Conservation (phyloP, 2,329 filamentous ascomycete genomes). For the Plectosphaerella cucumerina region DNA sequence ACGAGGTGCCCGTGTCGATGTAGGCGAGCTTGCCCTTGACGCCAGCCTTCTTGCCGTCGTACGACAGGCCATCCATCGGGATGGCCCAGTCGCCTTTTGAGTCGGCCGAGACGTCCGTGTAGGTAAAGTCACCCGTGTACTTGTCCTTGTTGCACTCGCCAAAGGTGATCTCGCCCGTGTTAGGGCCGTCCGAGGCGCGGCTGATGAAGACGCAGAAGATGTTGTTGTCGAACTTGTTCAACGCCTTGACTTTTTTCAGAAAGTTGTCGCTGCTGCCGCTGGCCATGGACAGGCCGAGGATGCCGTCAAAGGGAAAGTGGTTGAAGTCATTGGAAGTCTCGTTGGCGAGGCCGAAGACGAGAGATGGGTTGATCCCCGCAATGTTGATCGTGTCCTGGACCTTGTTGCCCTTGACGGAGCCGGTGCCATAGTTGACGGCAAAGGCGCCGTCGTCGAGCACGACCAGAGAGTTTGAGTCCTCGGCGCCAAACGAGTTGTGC, state of each 20-base stretch:
- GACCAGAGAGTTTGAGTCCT: constrained; percentile 61
- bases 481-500: constrained; percentile 66
- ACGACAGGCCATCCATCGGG: constrained; percentile 58
- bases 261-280: constrained; percentile 60
- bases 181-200: constrained; percentile 59
- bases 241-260: constrained; percentile 55
- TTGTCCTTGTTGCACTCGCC: constrained; percentile 64
- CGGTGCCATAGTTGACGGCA: constrained; percentile 71
- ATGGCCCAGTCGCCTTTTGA: constrained; percentile 68
- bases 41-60: constrained; percentile 55
- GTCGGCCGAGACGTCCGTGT: constrained; percentile 49
- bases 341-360: constrained; percentile 70
- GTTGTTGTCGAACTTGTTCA: constrained; percentile 56
- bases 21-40: constrained; percentile 59
- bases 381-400: constrained; percentile 64
- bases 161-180: constrained; percentile 74
- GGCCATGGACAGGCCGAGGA: constrained; percentile 70
- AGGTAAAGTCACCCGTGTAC: constrained; percentile 65
- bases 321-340: constrained; percentile 70
- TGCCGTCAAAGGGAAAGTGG: constrained; percentile 82
- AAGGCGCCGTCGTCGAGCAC: constrained; percentile 49
- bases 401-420: constrained; percentile 63
- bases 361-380: constrained; percentile 57
- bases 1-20: constrained; percentile 82
- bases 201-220: constrained; percentile 69